These are phyloP conservation scores for Phaeosphaeriaceae sp. DNA, from an alignment of 2,329 filamentous ascomycete species.

Conservation along the genomic window DNA sequence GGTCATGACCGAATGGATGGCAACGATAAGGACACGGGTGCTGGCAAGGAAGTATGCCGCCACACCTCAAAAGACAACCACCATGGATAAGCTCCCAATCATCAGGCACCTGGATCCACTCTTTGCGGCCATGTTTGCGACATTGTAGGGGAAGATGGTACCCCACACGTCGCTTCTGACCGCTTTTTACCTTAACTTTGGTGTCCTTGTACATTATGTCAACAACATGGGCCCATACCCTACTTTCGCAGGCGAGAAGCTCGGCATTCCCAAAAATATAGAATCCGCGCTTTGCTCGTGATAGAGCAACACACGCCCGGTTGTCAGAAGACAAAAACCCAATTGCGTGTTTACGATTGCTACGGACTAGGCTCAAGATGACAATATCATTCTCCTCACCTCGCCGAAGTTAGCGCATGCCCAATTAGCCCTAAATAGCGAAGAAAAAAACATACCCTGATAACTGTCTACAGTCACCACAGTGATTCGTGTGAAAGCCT, in stretches of 20 bases:
- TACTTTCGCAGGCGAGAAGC: conserved; percentile 55
- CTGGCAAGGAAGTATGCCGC: conserved; percentile 38
- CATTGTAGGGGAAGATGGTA: conserved; percentile 69
- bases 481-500: conserved; percentile 50
- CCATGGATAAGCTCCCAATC: conserved; percentile 41
- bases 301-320: conserved; percentile 67
- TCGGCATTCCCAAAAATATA: conserved; percentile 82
- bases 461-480: conserved; percentile 87
- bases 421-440: not conserved
- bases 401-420: not conserved
- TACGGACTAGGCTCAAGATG: conserved; percentile 80
- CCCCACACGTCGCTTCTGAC: conserved; percentile 50
- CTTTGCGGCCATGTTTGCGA: conserved; percentile 61
- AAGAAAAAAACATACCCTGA: conserved; percentile 59
- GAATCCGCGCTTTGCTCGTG: conserved; percentile 76
- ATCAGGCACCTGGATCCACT: conserved; percentile 53
- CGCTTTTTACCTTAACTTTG: conserved; percentile 36
- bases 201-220: conserved; percentile 53
- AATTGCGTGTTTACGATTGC: conserved; percentile 62
- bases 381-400: conserved; percentile 85
- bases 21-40: conserved; percentile 44
- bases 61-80: conserved; percentile 37
- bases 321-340: conserved; percentile 76
- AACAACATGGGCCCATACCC: conserved; percentile 60
- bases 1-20: conserved; percentile 41